Evolutionary conservation across 1,284 basidiomycete genomes (phyloP), one percentile per base, ranked within the genome.

Genomic region (Anthracocystis walkeri): DNA sequence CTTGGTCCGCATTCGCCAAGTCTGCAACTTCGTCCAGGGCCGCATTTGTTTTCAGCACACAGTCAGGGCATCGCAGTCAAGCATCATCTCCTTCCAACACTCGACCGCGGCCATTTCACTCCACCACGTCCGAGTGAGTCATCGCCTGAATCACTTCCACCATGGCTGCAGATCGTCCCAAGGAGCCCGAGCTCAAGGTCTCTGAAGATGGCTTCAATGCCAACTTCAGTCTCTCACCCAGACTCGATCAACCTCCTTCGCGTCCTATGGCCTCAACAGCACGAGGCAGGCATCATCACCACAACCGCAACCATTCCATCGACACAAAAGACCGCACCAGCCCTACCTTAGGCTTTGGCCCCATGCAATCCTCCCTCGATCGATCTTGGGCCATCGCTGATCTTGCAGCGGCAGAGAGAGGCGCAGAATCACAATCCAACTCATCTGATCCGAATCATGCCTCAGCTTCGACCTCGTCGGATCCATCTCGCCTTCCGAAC

Each of bases 241-340:
- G 72, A 21, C 59, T 65, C 38, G 72, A 75, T 27, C 72, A 75
- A 16, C 56, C 50, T 35, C 52, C 66, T 5, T 58, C 72, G 0
- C 67, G 73, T 2, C 59, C 64, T 3, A 53, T 63, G 48, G 65
- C 62, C 33, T 52, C 68, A 25, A 35, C 58, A 5, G 14, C 64
- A 2, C 56, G 73, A 46, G 53, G 73, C 33, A 48, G 58, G 21
- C 65, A 60, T 45, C 58, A 67, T 38, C 74, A 77, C 25, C 74
- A 77, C 48, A 68, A 68, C 20, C 68, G 74, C 49, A 71, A 64
- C 21, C 74, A 77, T 40, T 77, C 74, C 14, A 77, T 77, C 54
- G 74, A 77, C 52, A 77, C 74, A 33, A 77, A 77, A 40, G 74
- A 77, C 31, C 68, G 74, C 49, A 77, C 74, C 38, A 77, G 74